Evolutionary conservation across 768 basidiomycete species (phyloP).

Genomic region (Lactarius akahatsu): DNA sequence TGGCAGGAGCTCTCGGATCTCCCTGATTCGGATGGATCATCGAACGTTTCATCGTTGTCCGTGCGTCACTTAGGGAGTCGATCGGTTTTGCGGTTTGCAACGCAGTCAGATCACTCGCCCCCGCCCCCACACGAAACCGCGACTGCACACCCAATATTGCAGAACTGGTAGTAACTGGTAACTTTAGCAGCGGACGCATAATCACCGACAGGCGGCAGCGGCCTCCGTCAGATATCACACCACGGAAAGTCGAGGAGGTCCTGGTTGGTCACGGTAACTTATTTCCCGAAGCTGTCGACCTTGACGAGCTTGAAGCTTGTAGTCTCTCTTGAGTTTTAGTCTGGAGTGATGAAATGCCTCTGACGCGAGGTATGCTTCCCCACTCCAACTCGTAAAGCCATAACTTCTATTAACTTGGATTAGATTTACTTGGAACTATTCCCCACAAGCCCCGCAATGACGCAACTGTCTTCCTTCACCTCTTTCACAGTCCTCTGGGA

Average conservation of each 20-base stretch:
- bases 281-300: neutral
- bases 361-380: neutral
- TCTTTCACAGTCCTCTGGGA: neutral
- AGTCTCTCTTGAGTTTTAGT: neutral
- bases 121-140: neutral
- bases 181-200: neutral
- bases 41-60: neutral
- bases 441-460: neutral
- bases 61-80: neutral
- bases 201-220: neutral
- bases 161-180: neutral
- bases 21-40: neutral
- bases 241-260: neutral
- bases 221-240: neutral
- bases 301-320: constrained; percentile 1
- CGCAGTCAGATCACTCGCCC: neutral
- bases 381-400: neutral
- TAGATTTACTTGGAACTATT: neutral
- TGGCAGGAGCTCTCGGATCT: constrained; percentile 58
- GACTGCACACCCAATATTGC: neutral
- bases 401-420: neutral
- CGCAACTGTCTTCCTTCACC: neutral
- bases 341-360: neutral
- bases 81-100: neutral
- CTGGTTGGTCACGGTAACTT: neutral